Percentiles rank a stretch among this genome's conserved stretches.
phyloP scores from a whole-genome alignment of 1,284 basidiomycete species.

The Violaceomyces palustris region DNA sequence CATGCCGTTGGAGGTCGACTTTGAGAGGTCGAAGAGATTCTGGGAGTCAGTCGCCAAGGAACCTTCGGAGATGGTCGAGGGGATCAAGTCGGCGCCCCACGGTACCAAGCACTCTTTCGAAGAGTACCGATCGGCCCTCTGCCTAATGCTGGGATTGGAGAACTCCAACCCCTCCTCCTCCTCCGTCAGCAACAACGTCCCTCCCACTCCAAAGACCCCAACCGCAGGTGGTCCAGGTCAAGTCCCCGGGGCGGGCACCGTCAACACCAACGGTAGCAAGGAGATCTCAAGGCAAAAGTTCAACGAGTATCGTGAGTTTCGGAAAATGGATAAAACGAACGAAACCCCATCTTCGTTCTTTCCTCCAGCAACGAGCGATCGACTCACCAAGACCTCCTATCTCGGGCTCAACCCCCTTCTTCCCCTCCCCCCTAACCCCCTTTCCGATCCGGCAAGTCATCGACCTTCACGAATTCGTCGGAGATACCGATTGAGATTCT shows the following conservation, averaged over 20 bases:
- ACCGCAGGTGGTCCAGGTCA: slow-evolving; percentile 1
- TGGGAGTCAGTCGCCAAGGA: slow-evolving; percentile 59
- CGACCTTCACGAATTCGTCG: slow-evolving; percentile 39
- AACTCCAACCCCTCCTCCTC: slow-evolving; percentile 2
- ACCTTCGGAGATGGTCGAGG: slow-evolving; percentile 3
- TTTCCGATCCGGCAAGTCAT: slow-evolving; percentile 15
- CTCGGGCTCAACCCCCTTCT: neutral
- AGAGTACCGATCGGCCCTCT: slow-evolving; percentile 33
- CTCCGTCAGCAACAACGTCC: neutral
- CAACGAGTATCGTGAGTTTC: slow-evolving; percentile 30
- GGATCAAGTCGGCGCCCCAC: neutral
- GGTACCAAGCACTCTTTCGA: slow-evolving; percentile 15
- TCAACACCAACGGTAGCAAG: slow-evolving; percentile 11
- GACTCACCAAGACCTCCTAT: neutral
- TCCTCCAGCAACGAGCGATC: neutral
- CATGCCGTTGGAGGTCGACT: slow-evolving; percentile 60
- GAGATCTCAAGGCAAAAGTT: slow-evolving; percentile 36
- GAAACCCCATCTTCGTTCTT: neutral
- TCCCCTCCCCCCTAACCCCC: neutral
- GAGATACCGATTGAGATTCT: neutral
- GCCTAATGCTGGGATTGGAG: slow-evolving; percentile 42
- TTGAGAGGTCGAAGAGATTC: slow-evolving; percentile 72
- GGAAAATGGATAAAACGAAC: neutral
- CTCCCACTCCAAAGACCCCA: neutral
- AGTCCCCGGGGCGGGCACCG: slow-evolving; percentile 3